phyloP scores from a whole-genome alignment of 2,329 filamentous ascomycete species.

The Hypoxylon rubiginosum region DNA sequence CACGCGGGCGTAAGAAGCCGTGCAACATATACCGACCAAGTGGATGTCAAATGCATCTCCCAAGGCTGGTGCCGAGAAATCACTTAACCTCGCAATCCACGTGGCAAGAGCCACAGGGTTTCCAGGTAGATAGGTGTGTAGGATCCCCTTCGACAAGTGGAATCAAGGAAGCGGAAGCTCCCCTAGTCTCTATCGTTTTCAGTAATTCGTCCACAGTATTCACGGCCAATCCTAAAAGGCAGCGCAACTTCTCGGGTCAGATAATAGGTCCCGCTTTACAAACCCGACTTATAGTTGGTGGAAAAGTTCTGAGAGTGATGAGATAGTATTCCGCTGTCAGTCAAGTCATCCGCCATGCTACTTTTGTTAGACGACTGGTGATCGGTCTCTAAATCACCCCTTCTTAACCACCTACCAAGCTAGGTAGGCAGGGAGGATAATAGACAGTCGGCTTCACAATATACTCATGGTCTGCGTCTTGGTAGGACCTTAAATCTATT shows the following conservation, averaged over 20 bases:
- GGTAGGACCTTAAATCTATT: background rate
- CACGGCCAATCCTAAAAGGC: slow-evolving; percentile 9
- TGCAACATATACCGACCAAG: slow-evolving; percentile 21
- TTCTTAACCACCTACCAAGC: background rate
- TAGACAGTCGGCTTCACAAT: background rate
- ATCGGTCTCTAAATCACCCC: background rate
- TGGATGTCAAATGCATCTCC: slow-evolving; percentile 24
- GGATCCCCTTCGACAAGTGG: slow-evolving; percentile 11
- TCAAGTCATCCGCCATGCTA: background rate
- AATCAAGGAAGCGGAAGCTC: slow-evolving; percentile 25
- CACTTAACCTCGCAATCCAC: slow-evolving; percentile 31
- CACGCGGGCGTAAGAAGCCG: background rate
- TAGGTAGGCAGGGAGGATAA: background rate
- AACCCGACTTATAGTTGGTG: background rate
- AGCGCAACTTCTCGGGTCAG: background rate
- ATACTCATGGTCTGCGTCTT: slow-evolving; percentile 3
- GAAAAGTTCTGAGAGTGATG: background rate
- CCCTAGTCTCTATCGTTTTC: slow-evolving; percentile 9
- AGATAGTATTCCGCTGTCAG: background rate
- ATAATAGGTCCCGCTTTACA: slow-evolving; percentile 6
- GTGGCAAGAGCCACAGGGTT: slow-evolving; percentile 28
- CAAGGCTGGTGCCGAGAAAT: slow-evolving; percentile 25
- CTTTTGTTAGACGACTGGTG: background rate
- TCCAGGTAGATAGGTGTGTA: slow-evolving; percentile 26
- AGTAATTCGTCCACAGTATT: slow-evolving; percentile 7